Percentiles rank a stretch among this genome's conserved stretches.
These are phyloP conservation scores for Inga laurina DNA, from an alignment of 306 rosid species.

Conservation along the genomic window DNA sequence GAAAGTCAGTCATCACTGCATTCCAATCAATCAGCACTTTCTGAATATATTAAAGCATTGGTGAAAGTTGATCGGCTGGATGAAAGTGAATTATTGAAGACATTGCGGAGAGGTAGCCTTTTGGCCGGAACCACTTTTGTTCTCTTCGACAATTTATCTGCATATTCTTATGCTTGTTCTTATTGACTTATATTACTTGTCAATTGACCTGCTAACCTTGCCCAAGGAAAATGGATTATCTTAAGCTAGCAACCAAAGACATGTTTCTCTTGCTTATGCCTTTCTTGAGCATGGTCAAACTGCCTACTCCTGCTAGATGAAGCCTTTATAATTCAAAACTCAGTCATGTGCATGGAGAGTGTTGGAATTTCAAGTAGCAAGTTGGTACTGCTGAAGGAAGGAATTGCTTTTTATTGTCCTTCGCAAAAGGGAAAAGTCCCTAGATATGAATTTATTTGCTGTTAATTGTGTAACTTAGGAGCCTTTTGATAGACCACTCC, in stretches of 20 bases:
- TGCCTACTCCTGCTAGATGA: background rate
- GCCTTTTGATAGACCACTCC: too few species aligned
- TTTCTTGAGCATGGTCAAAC: background rate
- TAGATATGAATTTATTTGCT: too few species aligned
- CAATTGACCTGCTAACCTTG: constrained; percentile 21
- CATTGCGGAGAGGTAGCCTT: constrained; percentile 75
- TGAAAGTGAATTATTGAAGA: constrained; percentile 76
- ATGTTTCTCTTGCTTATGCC: background rate
- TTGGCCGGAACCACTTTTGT: constrained; percentile 22
- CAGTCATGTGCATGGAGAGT: too few species aligned
- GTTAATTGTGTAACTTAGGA: too few species aligned
- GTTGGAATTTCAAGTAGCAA: too few species aligned
- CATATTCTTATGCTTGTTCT: background rate
- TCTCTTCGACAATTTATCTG: background rate
- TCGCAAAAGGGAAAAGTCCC: too few species aligned
- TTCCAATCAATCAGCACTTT: constrained; percentile 66
- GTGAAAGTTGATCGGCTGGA: constrained; percentile 85
- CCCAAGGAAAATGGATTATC: background rate
- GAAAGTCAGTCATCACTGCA: constrained; percentile 86
- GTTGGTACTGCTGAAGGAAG: too few species aligned
- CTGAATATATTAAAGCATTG: constrained; percentile 82
- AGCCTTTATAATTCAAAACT: background rate
- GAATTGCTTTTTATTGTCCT: too few species aligned
- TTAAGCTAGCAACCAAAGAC: background rate
- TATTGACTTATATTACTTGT: background rate